These are phyloP conservation scores for Beauveria sp. DNA, from an alignment of 2,329 filamentous ascomycete species.

Conservation along the genomic window DNA sequence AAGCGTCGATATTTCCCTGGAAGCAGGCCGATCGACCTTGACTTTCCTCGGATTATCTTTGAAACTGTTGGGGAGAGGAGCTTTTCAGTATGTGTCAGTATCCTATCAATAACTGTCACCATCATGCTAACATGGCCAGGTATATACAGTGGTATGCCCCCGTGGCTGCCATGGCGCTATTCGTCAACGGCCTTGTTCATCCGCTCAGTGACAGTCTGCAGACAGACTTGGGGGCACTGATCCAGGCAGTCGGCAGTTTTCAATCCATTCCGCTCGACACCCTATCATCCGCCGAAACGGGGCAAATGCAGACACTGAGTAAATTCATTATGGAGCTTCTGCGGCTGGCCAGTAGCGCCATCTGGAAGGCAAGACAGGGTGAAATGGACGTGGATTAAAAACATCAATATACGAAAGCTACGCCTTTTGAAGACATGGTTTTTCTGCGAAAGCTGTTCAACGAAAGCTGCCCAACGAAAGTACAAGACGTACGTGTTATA, in stretches of 20 bases:
- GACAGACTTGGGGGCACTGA: conserved; percentile 17
- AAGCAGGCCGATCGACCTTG: conserved; percentile 18
- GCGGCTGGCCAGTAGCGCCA: conserved; percentile 9
- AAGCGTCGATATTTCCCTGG: conserved; percentile 17
- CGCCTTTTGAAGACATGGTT: too few species aligned
- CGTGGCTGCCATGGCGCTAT: conserved; percentile 12
- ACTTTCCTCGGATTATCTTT: conserved; percentile 6
- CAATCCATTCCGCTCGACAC: not conserved
- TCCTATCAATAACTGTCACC: not conserved
- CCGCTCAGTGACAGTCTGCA: not conserved
- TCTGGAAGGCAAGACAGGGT: conserved; percentile 6
- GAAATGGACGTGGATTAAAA: too few species aligned
- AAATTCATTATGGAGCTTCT: conserved; percentile 11
- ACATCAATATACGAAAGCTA: too few species aligned
- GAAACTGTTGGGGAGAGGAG: not conserved
- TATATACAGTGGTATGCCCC: conserved; percentile 9
- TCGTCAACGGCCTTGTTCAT: conserved; percentile 13
- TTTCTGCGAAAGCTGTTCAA: too few species aligned
- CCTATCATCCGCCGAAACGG: not conserved
- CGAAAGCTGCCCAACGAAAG: too few species aligned
- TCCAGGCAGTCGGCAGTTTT: not conserved
- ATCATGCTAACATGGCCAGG: not conserved
- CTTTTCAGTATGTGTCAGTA: not conserved
- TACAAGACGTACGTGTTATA: too few species aligned
- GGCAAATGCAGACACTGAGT: not conserved